Evolutionary conservation across 2,329 filamentous ascomycete genomes (phyloP), one percentile per base, ranked within the genome.

Genomic region (Nemania sp.): DNA sequence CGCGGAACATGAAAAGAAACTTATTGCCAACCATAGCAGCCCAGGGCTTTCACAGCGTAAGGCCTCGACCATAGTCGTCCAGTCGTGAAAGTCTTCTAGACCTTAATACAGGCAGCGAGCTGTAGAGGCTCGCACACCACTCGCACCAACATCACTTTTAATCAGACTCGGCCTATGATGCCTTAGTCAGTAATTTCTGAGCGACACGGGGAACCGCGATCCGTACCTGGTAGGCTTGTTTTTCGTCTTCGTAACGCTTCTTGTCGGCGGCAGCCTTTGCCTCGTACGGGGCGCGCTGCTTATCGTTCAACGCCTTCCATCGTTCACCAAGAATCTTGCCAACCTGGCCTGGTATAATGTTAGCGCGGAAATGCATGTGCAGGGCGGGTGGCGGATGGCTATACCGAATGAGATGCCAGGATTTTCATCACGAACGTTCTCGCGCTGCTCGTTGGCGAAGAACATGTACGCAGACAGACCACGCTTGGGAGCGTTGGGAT

Each of bases 401-500:
- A 66, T 82, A 88, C 91, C 94, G 77, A 99, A 99, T 66, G 89
- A 88, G 79, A 97, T 96, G 68, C 92, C 93, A 33, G 93, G 93
- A 83, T 97, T 97, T 77, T 97, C 93, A 74, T 96, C 91, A 68
- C 94, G 91, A 67, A 99, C 94, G 75, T 94, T 96, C 73, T 97
- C 93, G 68, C 94, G 92, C 80, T 97, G 91, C 79, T 97, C 94
- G 72, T 97, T 97, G 85, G 94, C 94, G 75, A 97, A 99, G 88
- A 97, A 97, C 94, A 99, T 99, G 86, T 99, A 99, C 62, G 94
- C 94, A 49, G 94, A 97, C 45, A 99, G 90, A 81, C 93, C 94
- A 77, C 94, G 91, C 91, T 97, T 99, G 75, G 94, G 94, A 57
- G 92, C 93, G 78, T 97, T 97, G 77, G 91, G 91, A 77, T 97